These are phyloP conservation scores for Tricholoma flavovirens DNA, from an alignment of 768 basidiomycete genomes.

Conservation along the genomic window DNA sequence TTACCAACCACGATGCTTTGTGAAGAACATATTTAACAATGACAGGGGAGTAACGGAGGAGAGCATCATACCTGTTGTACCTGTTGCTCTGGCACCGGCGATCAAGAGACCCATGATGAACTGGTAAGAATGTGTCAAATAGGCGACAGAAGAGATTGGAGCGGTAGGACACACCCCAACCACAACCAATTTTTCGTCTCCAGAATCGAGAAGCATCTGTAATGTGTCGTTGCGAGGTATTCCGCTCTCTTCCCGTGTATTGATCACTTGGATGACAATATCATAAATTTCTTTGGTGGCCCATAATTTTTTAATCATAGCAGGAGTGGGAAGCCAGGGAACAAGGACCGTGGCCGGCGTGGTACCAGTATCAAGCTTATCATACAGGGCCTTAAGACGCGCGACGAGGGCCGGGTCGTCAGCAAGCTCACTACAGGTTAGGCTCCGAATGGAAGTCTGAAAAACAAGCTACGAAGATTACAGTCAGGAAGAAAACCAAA, in stretches of 20 bases:
- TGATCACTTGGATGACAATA: constrained; percentile 54
- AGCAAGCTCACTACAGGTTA: constrained; percentile 65
- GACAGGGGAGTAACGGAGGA: neutral
- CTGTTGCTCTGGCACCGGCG: constrained; percentile 77
- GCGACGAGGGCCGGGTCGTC: constrained; percentile 56
- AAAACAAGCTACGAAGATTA: constrained; percentile 49
- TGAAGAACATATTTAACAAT: neutral
- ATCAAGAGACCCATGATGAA: constrained; percentile 80
- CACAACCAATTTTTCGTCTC: constrained; percentile 62
- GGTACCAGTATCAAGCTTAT: constrained; percentile 61
- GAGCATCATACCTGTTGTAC: constrained; percentile 53
- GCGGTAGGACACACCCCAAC: constrained; percentile 52
- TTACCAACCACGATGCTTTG: constrained; percentile 67
- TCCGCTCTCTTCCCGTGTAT: constrained; percentile 52
- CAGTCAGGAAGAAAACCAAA: constrained; percentile 2
- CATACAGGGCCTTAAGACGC: constrained; percentile 60
- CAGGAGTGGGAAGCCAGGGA: constrained; percentile 72
- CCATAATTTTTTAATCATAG: constrained; percentile 63
- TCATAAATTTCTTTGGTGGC: constrained; percentile 75
- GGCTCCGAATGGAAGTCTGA: constrained; percentile 64
- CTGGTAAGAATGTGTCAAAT: constrained; percentile 26
- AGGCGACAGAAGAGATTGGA: constrained; percentile 1
- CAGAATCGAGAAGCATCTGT: constrained; percentile 66
- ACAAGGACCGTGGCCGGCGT: constrained; percentile 68
- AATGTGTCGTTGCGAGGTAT: constrained; percentile 58